These are phyloP conservation scores for Mycena indigotica DNA, from an alignment of 768 basidiomycete genomes.

Conservation along the genomic window DNA sequence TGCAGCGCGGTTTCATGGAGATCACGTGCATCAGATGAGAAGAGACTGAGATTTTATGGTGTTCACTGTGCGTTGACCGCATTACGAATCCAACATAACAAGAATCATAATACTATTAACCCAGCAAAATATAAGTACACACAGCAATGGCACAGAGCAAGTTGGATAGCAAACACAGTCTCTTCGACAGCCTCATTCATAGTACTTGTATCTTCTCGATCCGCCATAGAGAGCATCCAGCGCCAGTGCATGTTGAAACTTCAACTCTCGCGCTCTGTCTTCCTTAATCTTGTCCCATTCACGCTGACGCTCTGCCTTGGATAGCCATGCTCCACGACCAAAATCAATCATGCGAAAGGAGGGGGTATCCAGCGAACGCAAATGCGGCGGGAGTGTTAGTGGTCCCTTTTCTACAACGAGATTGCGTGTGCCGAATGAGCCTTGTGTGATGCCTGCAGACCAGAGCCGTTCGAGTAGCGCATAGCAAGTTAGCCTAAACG, in stretches of 20 bases:
- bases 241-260: not conserved
- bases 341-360: constrained; percentile 54
- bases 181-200: too few species aligned
- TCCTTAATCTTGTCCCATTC: not conserved
- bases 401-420: constrained; percentile 45
- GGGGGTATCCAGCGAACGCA: constrained; percentile 30
- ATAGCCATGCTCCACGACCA: constrained; percentile 33
- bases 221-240: not conserved
- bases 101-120: too few species aligned
- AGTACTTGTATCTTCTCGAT: not conserved
- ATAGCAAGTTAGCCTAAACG: constrained; percentile 11
- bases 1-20: constrained; percentile 12
- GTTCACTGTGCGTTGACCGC: too few species aligned
- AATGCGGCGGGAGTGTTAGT: constrained; percentile 31
- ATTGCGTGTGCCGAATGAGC: constrained; percentile 44
- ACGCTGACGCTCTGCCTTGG: not conserved
- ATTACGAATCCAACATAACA: too few species aligned
- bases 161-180: too few species aligned
- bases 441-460: constrained; percentile 37
- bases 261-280: not conserved
- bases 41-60: constrained; percentile 1
- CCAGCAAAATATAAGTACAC: too few species aligned
- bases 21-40: constrained; percentile 15
- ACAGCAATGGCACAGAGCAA: too few species aligned
- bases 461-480: constrained; percentile 47